Percentiles rank a stretch among this genome's conserved stretches.
These are phyloP conservation scores for Hondaea fermentalgiana DNA, from an alignment of 108 stramenopile species.

Conservation along the genomic window DNA sequence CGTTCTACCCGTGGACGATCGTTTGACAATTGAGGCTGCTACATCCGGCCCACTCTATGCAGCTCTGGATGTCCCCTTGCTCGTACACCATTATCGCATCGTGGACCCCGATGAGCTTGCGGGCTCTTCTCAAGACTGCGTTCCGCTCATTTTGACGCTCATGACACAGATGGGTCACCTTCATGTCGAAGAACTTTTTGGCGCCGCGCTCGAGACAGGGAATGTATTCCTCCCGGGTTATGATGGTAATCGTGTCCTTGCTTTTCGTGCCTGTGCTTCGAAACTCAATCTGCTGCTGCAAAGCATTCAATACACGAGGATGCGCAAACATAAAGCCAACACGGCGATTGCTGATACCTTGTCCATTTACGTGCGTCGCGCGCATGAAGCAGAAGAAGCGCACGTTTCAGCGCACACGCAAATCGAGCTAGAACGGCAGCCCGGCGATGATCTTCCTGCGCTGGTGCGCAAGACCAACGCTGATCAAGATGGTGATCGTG, in stretches of 20 bases:
- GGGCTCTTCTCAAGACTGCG: background rate
- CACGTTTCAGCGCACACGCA: no score
- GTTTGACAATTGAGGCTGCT: background rate
- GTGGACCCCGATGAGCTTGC: background rate
- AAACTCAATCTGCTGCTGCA: background rate
- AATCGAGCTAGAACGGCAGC: no score
- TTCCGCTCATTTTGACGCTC: no score
- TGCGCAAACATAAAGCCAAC: background rate
- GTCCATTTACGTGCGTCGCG: background rate
- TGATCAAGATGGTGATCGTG: no score
- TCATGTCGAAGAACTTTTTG: no score
- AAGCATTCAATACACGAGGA: background rate
- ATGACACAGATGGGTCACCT: no score
- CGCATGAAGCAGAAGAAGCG: no score
- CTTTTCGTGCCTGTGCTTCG: background rate
- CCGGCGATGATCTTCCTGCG: no score
- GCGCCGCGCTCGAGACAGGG: no score
- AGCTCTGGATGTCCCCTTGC: background rate
- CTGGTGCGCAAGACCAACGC: no score
- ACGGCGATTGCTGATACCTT: background rate
- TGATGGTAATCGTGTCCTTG: background rate
- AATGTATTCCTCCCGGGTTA: background rate
- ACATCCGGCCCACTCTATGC: background rate
- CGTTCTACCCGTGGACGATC: background rate
- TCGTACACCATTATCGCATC: background rate